Base-by-base conservation (phyloP, 2,329 filamentous ascomycete species). In the Ampelomyces quisqualis region DNA sequence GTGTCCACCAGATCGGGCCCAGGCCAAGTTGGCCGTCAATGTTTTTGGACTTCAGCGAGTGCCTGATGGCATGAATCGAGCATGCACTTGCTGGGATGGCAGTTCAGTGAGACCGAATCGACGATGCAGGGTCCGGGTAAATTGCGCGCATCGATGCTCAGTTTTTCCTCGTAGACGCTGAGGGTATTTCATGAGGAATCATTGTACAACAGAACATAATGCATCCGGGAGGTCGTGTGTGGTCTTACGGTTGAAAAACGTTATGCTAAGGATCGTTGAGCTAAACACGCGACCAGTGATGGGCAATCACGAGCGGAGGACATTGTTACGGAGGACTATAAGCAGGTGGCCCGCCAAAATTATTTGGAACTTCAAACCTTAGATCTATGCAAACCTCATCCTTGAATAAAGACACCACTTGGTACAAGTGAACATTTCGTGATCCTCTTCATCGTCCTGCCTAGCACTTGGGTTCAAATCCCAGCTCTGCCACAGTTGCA, bases 241-340 rank as follows among this genome's bases (percentile, higher is more conserved):
- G 18, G 18, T 20, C 19, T 19, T 20, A 33, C 17, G 10, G 29
- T 24, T 15, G 35, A 13, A 40, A 21, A 28, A 20, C 43, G 47
- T 53, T 51, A 20, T 26, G 29, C 42, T 50, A 47, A 38, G 28
- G 36, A 34, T 24, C 49, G 49, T 51, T 47, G 40, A 29, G 33
- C 38, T 40, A 33, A 35, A 43, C 3, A 35, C 36, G 40, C 36
- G 30, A 38, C 9, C 19, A 29, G 9, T 13, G 29, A 34, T 27
- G 30, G 33, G 30, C 17, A 32, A 14, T 39, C 17, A 38, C 34
- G 19, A 33, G 43, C 38, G 44, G 41, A 34, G 29, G 31, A 32
- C 38, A 45, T 26, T 44, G 32, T 35, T 45, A 44, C 46, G 44
- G 11, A 13, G n/a, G n/a, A n/a, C n/a, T n/a, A n/a, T n/a, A n/a